These are phyloP conservation scores for Phytopythium sindhum DNA, from an alignment of 352 stramenopile genomes.

Conservation along the genomic window DNA sequence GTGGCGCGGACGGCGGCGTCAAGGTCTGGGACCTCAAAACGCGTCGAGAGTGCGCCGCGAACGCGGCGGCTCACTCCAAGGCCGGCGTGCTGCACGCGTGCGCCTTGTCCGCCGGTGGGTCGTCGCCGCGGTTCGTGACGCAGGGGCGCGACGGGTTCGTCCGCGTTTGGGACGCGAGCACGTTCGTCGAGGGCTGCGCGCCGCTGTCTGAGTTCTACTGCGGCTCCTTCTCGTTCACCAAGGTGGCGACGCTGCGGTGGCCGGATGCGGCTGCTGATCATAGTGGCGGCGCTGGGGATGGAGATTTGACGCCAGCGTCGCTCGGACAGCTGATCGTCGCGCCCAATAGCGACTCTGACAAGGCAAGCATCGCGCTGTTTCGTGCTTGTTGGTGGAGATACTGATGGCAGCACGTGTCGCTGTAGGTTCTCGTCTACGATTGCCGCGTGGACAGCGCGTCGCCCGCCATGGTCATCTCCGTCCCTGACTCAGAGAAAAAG, in stretches of 20 bases:
- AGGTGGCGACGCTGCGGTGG: constrained; percentile 50
- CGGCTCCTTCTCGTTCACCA: constrained; percentile 66
- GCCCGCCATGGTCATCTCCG: constrained; percentile 28
- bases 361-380: constrained; percentile 13
- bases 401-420: background rate
- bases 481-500: constrained; percentile 26
- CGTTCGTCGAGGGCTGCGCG: constrained; percentile 16
- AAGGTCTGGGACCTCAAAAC: constrained; percentile 74
- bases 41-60: constrained; percentile 41
- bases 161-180: constrained; percentile 52
- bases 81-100: constrained; percentile 64
- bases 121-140: constrained; percentile 37
- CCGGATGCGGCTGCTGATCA: background rate
- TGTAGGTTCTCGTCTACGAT: constrained; percentile 51
- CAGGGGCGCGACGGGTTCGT: constrained; percentile 74
- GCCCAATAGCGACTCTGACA: constrained; percentile 37
- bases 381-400: background rate
- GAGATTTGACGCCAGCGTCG: background rate
- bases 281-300: constrained; percentile 2
- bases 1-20: constrained; percentile 53
- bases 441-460: constrained; percentile 20
- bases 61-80: constrained; percentile 52
- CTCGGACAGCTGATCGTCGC: constrained; percentile 33
- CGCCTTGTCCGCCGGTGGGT: constrained; percentile 4
- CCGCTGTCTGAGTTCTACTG: constrained; percentile 46